Base-by-base conservation (phyloP, 192 early-diverging fungal species). In the Paraglomus occultum region DNA sequence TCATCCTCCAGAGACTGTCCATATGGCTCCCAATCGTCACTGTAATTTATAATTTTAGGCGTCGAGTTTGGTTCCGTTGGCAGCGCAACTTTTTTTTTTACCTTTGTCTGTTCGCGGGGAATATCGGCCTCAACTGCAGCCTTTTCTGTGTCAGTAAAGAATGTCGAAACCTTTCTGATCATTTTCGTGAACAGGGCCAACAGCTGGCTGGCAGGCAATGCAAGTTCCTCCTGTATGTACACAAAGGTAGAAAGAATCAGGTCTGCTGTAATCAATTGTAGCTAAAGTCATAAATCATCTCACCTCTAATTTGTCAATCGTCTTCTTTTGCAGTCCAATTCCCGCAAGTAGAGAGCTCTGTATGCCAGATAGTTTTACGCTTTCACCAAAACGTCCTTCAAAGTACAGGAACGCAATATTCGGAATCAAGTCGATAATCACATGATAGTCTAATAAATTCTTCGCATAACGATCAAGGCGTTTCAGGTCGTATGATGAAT, bases 381-480 rank as follows among this genome's bases (percentile, higher is more conserved):
- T 61, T 17, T 82, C 72, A 18, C 79, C 68, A 20, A 91, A 80
- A 58, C 82, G 80, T 20, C 82, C 80, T 53, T 83, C 81, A 79
- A 96, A 98, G 83, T 93, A 94, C 20, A 90, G 79, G 52, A 79
- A 76, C 22, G 94, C 87, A 60, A 99, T 84, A 5, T 81, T 80
- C 9, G 95, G 96, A 51, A 97, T 73, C 71, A 99, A 72, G 70
- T 99, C 97, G 55, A 98, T 63, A 52, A 99, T 93, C 2, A 97
- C 94, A 79, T 99, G 97, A 81, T 97, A 96, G 77, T 99, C 97
- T 55, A 97, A 76, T 77, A 99, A 79, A 76, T 97, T 96, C 80
- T 96, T 94, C 8, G 94, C 82, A 73, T 98, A 99, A n/a, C 89
- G 90, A 49, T 96, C 94, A 39, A 99, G 85, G 45, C 97, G 93